Base-by-base conservation (phyloP, 129 eudicot species). In the Erigeron canadensis region DNA sequence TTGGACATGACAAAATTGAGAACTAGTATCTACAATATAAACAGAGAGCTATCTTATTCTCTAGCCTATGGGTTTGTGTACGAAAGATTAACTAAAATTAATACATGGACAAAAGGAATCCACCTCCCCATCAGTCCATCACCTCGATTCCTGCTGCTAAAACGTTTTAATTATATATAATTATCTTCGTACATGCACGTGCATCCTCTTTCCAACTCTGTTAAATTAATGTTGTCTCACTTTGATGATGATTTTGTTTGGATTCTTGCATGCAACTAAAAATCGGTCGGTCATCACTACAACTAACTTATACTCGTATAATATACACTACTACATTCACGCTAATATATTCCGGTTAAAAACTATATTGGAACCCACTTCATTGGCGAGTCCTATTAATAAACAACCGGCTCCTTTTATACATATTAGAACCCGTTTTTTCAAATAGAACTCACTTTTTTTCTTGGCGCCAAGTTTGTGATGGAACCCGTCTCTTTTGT, bases 221-320 rank as follows among this genome's bases (percentile, higher is more conserved):
- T 66, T 69, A 23, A 23, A 23, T 2, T 23, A 23, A 23, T 23
- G 34, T 23, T 48, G 61, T 48, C 18, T 34, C 15, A 34, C 46
- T 68, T 48, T 68, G 61, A 51, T 38, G 53, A 8, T 53, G 74
- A 51, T 69, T 55, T 38, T 53, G 63, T 53, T 69, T 75, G 79
- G 59, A 65, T 17, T 44, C 66, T 75, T 56, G 79, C 73, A 75
- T 67, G 74, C 46, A 75, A 17, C n/a, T 47, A 39, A 46, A 75
- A 56, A 67, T 75, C 56, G 79, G 79, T 65, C 79, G 57, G 72
- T 65, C 60, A 56, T 55, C 66, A n/a, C 21, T 41, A 45, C 23
- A 19, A 67, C 75, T 60, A 66, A 54, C 55, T 65, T 55, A 57
- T 23, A 75, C 2, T 0, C 1, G 3, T 45, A 47, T 45, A 47